phyloP scores from a whole-genome alignment of 768 basidiomycete species.

The Tylopilus intermedius region DNA sequence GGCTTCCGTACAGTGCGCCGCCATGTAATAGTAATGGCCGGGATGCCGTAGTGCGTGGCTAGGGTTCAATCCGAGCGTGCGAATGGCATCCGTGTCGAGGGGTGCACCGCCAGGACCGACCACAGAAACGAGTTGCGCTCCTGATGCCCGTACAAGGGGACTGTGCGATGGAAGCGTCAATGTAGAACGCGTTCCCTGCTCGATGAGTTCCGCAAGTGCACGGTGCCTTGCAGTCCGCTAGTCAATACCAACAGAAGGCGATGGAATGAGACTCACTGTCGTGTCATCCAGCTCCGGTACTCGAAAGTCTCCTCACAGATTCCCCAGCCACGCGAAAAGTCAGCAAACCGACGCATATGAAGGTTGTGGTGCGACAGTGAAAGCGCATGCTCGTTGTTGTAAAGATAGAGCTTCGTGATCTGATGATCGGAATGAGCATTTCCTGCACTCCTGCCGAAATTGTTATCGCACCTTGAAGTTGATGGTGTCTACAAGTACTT shows the following conservation, averaged over 20 bases:
- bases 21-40: conserved; percentile 49
- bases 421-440: conserved; percentile 25
- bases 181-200: conserved; percentile 66
- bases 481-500: conserved; percentile 91
- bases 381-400: conserved; percentile 79
- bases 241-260: background rate
- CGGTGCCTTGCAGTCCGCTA: conserved; percentile 56
- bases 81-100: conserved; percentile 23
- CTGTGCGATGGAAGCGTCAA: too few species aligned
- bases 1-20: conserved; percentile 79
- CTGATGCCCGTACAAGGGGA: too few species aligned
- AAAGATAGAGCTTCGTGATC: conserved; percentile 89
- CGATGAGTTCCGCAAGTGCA: conserved; percentile 62
- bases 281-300: conserved; percentile 93
- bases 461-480: conserved; percentile 66
- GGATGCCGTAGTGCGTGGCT: too few species aligned
- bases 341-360: conserved; percentile 81
- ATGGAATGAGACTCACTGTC: conserved; percentile 41
- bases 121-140: background rate
- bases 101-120: conserved; percentile 17
- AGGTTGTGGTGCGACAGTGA: conserved; percentile 79
- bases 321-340: conserved; percentile 87
- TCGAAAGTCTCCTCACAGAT: conserved; percentile 97
- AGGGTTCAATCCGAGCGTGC: too few species aligned
- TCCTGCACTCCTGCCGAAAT: background rate